Percentiles rank a stretch among this genome's conserved stretches.
These are phyloP conservation scores for Venturia effusa DNA, from an alignment of 2,329 filamentous ascomycete genomes.

Conservation along the genomic window DNA sequence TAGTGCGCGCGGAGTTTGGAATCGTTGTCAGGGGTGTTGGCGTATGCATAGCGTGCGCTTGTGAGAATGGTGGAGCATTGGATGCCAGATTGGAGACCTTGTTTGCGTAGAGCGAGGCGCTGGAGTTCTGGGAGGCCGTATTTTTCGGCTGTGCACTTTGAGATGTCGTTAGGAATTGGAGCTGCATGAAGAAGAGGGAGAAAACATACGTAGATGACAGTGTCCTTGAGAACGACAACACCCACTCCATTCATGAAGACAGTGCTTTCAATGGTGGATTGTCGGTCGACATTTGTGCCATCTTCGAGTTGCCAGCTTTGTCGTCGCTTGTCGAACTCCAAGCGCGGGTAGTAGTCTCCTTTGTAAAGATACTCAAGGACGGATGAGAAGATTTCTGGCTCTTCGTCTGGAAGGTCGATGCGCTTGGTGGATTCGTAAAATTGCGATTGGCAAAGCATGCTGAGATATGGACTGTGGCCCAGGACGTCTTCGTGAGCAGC, in stretches of 20 bases:
- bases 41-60: conserved; percentile 82
- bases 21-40: conserved; percentile 78
- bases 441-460: conserved; percentile 49
- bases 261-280: conserved; percentile 9
- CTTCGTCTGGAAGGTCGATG: conserved; percentile 72
- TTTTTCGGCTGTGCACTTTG: conserved; percentile 64
- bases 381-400: conserved; percentile 82
- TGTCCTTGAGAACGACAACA: conserved; percentile 70
- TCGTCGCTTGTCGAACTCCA: conserved; percentile 70
- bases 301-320: conserved; percentile 77
- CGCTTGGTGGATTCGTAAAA: conserved; percentile 57
- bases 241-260: conserved; percentile 57
- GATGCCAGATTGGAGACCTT: conserved; percentile 76
- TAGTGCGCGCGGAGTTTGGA: conserved; percentile 88
- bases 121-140: conserved; percentile 79
- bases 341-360: conserved; percentile 79
- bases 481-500: conserved; percentile 85
- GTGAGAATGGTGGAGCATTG: conserved; percentile 75
- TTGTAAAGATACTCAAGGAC: conserved; percentile 89
- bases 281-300: conserved; percentile 37
- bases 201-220: conserved; percentile 61
- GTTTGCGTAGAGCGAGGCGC: conserved; percentile 74
- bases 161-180: conserved; percentile 12
- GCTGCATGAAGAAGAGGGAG: conserved; percentile 3
- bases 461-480: conserved; percentile 68